These are phyloP conservation scores for Spongospora subterranea DNA, from an alignment of 208 protist species.

Conservation along the genomic window DNA sequence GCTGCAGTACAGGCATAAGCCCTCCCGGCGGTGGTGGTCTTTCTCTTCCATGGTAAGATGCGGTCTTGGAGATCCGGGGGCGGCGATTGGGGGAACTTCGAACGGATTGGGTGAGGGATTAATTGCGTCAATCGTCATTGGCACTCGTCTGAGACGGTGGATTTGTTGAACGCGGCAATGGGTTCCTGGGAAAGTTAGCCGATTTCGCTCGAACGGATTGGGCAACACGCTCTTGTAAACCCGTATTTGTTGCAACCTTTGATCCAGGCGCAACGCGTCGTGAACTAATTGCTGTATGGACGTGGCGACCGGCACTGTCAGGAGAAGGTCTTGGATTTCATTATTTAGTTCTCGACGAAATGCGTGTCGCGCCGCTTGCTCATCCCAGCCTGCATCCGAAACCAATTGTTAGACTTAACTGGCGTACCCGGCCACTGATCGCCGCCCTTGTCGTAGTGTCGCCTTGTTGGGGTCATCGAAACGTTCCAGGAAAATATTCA, in stretches of 20 bases:
- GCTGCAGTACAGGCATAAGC: background rate
- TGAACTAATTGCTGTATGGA: background rate
- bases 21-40: background rate
- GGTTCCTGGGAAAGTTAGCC: background rate
- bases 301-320: constrained; percentile 25
- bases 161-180: background rate
- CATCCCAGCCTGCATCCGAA: constrained; percentile 16
- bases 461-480: constrained; percentile 32
- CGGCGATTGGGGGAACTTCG: background rate
- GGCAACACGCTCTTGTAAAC: background rate
- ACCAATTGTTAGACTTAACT: background rate
- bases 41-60: background rate
- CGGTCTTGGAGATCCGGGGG: background rate
- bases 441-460: background rate
- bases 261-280: background rate
- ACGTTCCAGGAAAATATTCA: background rate
- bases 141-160: background rate
- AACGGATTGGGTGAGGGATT: background rate
- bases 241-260: background rate
- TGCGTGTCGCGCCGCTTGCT: background rate
- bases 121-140: background rate
- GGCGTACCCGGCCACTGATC: background rate
- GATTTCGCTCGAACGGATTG: background rate
- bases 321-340: constrained; percentile 23
- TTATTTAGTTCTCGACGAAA: background rate